Conservation (phyloP, 2,329 filamentous ascomycete genomes). For the Apiospora aurea region DNA sequence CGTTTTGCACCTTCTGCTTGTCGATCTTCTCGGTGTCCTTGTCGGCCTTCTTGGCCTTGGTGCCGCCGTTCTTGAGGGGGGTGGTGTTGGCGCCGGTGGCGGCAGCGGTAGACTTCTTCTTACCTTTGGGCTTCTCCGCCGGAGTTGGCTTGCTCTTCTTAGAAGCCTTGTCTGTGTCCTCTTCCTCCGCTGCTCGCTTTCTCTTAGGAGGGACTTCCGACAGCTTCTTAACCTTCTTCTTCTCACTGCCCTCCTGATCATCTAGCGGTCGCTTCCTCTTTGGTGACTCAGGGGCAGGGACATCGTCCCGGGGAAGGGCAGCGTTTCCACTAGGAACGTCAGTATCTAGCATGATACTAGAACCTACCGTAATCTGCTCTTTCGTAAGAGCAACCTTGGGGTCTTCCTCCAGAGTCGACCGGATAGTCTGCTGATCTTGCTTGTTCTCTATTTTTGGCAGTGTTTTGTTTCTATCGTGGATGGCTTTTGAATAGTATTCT, state of each 20-base stretch:
- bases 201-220: background rate
- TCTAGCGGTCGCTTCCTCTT: slow-evolving; percentile 2
- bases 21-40: background rate
- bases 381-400: background rate
- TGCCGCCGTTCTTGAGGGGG: background rate
- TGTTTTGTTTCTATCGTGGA: no score
- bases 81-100: background rate
- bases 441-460: background rate
- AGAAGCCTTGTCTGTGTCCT: background rate
- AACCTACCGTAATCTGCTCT: background rate
- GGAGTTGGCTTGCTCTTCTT: background rate
- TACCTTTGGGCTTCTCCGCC: background rate
- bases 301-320: background rate
- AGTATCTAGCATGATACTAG: background rate
- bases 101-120: background rate
- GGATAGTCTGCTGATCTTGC: background rate
- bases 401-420: background rate
- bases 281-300: background rate
- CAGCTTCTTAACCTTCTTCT: background rate
- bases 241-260: background rate
- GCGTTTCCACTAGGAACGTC: background rate
- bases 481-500: no score
- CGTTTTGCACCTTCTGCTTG: background rate
- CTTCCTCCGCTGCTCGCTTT: background rate
- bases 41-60: background rate